Evolutionary conservation across 179 eudicot genomes (phyloP).

Genomic region (Actinidia chinensis): DNA sequence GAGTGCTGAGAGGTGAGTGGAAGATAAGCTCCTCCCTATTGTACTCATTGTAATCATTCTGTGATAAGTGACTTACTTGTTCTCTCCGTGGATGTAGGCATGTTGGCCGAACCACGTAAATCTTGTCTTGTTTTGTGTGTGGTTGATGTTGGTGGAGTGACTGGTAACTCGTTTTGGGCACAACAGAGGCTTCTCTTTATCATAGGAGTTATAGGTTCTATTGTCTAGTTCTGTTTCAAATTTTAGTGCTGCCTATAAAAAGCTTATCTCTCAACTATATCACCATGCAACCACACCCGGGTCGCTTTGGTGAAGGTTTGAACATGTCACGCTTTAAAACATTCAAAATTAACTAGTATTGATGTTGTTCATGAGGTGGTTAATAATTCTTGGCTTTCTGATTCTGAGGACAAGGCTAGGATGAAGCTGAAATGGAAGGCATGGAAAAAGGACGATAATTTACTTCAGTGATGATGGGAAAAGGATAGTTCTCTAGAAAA

Average conservation of each 20-base stretch:
- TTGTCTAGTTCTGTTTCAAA: constrained; percentile 36
- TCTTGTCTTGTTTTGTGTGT: no score
- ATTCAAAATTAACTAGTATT: background rate
- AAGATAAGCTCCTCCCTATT: no score
- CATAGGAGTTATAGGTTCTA: constrained; percentile 27
- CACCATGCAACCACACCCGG: constrained; percentile 19
- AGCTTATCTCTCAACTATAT: constrained; percentile 8
- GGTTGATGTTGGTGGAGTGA: no score
- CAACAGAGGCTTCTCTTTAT: constrained; percentile 28
- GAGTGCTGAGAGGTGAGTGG: no score
- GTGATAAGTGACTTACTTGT: no score
- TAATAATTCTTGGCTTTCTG: constrained; percentile 1
- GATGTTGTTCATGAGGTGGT: background rate
- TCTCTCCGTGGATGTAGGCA: no score
- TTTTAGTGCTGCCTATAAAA: constrained; percentile 27
- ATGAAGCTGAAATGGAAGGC: constrained; percentile 22
- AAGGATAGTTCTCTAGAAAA: constrained; percentile 2
- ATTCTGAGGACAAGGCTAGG: constrained; percentile 12
- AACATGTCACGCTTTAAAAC: constrained; percentile 5
- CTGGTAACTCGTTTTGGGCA: no score
- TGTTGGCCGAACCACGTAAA: no score
- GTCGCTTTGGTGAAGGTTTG: constrained; percentile 10
- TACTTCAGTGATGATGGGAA: background rate
- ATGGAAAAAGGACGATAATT: constrained; percentile 13
- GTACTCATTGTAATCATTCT: no score